Conservation (phyloP, 129 eudicot genomes). For the Flaveria brownii region DNA sequence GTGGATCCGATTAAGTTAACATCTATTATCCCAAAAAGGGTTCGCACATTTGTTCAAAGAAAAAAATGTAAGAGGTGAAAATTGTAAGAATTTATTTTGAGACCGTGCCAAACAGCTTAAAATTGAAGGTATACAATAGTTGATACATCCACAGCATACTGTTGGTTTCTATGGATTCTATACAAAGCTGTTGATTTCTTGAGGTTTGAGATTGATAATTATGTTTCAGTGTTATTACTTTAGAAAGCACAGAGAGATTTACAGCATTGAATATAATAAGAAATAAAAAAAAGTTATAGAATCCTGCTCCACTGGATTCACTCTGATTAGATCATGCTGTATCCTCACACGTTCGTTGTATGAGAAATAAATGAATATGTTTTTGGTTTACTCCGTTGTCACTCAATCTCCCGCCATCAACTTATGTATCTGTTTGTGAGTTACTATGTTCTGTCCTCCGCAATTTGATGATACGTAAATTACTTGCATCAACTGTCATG, state of each 20-base stretch:
- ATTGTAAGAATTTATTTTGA: slow-evolving; percentile 3
- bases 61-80: neutral
- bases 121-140: neutral
- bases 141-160: neutral
- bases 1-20: too few species aligned
- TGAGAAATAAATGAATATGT: slow-evolving; percentile 7
- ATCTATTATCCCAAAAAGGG: too few species aligned
- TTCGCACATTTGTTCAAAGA: too few species aligned
- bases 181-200: slow-evolving; percentile 9
- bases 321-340: slow-evolving; percentile 1
- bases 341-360: slow-evolving; percentile 5
- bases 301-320: neutral
- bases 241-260: slow-evolving; percentile 1
- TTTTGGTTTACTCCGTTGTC: neutral
- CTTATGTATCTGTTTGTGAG: slow-evolving; percentile 18
- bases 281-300: slow-evolving; percentile 1
- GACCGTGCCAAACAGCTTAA: neutral
- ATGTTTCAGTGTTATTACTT: slow-evolving; percentile 13
- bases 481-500: slow-evolving; percentile 13
- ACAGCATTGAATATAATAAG: slow-evolving; percentile 26
- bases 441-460: slow-evolving; percentile 13
- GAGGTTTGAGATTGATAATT: neutral
- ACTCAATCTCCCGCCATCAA: slow-evolving; percentile 20
- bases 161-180: slow-evolving; percentile 20
- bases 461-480: neutral